A percentile compares a stretch with the other conserved stretches of the same genome.
These are phyloP conservation scores for Barnettozyma populi DNA, from an alignment of 805 yeast species.

Conservation along the genomic window DNA sequence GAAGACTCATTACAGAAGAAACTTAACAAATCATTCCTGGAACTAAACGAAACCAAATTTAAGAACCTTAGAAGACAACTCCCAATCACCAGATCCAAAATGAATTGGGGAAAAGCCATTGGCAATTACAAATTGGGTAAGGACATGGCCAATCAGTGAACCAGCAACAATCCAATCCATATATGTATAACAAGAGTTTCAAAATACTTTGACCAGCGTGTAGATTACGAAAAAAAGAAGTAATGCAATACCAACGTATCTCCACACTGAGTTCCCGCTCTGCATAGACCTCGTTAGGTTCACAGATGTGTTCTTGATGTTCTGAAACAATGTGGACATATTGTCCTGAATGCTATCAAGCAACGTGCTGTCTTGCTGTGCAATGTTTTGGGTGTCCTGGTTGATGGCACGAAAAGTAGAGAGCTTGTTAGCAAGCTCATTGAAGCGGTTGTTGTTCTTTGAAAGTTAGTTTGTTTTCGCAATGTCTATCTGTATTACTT, in stretches of 20 bases:
- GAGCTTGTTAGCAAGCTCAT: constrained; percentile 59
- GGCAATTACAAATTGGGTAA: constrained; percentile 85
- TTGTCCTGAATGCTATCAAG: constrained; percentile 42
- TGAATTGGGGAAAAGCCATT: constrained; percentile 93
- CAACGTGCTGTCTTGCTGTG: constrained; percentile 45
- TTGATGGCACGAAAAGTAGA: constrained; percentile 61
- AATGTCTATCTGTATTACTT: too few species aligned
- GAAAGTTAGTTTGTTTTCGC: constrained; percentile 2
- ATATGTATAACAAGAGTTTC: neutral
- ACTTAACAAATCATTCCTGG: constrained; percentile 57
- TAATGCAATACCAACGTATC: constrained; percentile 54
- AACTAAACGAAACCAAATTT: constrained; percentile 74
- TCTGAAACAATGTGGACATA: constrained; percentile 42
- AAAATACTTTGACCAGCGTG: constrained; percentile 44
- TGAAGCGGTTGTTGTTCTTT: constrained; percentile 58
- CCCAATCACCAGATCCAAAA: constrained; percentile 86
- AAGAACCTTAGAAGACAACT: constrained; percentile 83
- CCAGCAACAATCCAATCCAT: neutral
- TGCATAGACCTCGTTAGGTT: constrained; percentile 50
- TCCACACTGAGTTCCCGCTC: constrained; percentile 54
- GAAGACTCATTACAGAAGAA: constrained; percentile 59
- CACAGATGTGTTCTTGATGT: constrained; percentile 46
- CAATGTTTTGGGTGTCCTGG: constrained; percentile 60
- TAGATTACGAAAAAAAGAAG: constrained; percentile 51
- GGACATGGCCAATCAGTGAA: constrained; percentile 46